phyloP scores from a whole-genome alignment of 2,329 filamentous ascomycete genomes.

The Aspergillus sclerotialis region DNA sequence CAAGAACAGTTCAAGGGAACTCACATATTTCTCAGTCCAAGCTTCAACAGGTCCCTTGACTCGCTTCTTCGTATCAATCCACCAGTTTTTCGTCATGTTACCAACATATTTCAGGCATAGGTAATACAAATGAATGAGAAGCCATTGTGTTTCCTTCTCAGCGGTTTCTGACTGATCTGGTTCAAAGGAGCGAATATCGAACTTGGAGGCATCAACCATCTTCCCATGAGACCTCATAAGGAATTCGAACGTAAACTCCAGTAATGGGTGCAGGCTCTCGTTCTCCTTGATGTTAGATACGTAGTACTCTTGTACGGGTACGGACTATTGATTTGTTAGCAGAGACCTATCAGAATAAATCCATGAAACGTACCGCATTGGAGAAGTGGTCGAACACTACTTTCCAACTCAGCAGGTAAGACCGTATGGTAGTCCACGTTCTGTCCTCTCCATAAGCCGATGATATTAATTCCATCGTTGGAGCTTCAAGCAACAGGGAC shows the following conservation, averaged over 20 bases:
- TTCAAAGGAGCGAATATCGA: slow-evolving; percentile 61
- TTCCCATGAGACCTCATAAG: slow-evolving; percentile 70
- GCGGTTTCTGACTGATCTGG: slow-evolving; percentile 55
- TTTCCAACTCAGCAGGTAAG: slow-evolving; percentile 84
- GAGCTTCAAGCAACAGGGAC: slow-evolving; percentile 72
- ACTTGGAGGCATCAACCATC: slow-evolving; percentile 62
- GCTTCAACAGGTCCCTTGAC: slow-evolving; percentile 73
- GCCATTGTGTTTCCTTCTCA: slow-evolving; percentile 71
- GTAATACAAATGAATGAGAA: slow-evolving; percentile 82
- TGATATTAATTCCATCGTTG: slow-evolving; percentile 60
- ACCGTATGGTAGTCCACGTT: slow-evolving; percentile 64
- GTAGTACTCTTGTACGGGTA: slow-evolving; percentile 77
- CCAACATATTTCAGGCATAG: slow-evolving; percentile 69
- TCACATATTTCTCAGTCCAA: slow-evolving; percentile 83
- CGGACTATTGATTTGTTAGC: slow-evolving; percentile 46
- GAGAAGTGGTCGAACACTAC: slow-evolving; percentile 81
- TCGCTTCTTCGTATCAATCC: slow-evolving; percentile 67
- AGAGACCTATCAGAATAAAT: background rate
- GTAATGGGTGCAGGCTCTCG: slow-evolving; percentile 59
- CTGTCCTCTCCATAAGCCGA: slow-evolving; percentile 57
- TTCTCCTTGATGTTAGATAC: slow-evolving; percentile 69
- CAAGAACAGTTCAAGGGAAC: slow-evolving; percentile 41
- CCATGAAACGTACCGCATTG: slow-evolving; percentile 46
- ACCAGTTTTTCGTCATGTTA: slow-evolving; percentile 76
- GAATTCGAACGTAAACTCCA: slow-evolving; percentile 77